Evolutionary conservation across 768 basidiomycete species (phyloP).

Genomic region (Porphyrellus cyaneotinctus): DNA sequence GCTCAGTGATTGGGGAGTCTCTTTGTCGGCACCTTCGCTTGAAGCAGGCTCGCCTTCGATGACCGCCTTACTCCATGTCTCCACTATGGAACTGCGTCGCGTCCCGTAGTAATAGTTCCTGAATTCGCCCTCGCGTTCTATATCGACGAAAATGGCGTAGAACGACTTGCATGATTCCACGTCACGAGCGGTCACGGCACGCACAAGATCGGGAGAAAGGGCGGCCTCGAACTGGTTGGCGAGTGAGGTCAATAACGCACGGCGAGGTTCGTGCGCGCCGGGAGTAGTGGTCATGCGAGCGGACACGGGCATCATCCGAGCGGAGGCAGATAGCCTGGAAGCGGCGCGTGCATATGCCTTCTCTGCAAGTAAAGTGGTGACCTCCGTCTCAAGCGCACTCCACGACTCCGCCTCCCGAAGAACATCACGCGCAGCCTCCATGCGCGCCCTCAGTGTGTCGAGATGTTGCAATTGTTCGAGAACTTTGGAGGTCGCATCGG

Average conservation of each 20-base stretch:
- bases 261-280: conserved; percentile 65
- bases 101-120: conserved; percentile 92
- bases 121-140: conserved; percentile 91
- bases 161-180: conserved; percentile 69
- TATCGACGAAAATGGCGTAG: conserved; percentile 83
- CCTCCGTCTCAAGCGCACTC: conserved; percentile 92
- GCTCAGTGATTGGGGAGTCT: conserved; percentile 46
- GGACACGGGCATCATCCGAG: conserved; percentile 85
- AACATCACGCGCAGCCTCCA: conserved; percentile 89
- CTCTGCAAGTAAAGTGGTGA: conserved; percentile 77
- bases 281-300: conserved; percentile 74
- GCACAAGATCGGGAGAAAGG: conserved; percentile 84
- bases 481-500: conserved; percentile 54
- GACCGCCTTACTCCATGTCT: conserved; percentile 61
- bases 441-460: conserved; percentile 76
- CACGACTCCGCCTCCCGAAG: conserved; percentile 94
- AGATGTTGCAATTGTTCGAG: conserved; percentile 77
- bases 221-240: conserved; percentile 96
- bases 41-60: conserved; percentile 33
- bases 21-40: conserved; percentile 38
- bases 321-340: conserved; percentile 86
- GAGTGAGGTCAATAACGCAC: conserved; percentile 82
- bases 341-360: conserved; percentile 85
- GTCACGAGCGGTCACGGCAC: conserved; percentile 79
- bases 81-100: conserved; percentile 58